Percentiles rank a stretch among this genome's conserved stretches.
Evolutionary conservation across 2,329 filamentous ascomycete species (phyloP).

Genomic region (Colletotrichum camelliae): DNA sequence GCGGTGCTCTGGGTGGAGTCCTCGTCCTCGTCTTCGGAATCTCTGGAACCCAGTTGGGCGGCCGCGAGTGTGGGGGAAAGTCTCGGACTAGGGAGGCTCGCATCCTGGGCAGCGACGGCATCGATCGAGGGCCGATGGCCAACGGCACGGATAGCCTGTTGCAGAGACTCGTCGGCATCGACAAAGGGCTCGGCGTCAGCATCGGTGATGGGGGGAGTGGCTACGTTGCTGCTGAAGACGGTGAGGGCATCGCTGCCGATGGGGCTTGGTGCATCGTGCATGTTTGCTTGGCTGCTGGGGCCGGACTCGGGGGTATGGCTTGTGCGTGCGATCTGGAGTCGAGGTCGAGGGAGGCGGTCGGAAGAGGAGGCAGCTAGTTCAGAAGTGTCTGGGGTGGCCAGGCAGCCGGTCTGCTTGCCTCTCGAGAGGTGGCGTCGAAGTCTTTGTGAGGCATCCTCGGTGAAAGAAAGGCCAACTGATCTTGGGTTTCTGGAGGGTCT

Average conservation of each 20-base stretch:
- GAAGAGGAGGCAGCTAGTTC: constrained; percentile 39
- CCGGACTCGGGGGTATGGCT: constrained; percentile 51
- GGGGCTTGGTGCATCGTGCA: constrained; percentile 45
- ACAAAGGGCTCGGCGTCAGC: constrained; percentile 69
- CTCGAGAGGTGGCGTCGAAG: constrained; percentile 42
- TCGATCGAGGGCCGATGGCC: constrained; percentile 64
- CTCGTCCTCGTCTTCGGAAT: constrained; percentile 48
- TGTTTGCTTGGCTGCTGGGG: constrained; percentile 36
- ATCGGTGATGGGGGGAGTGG: constrained; percentile 79
- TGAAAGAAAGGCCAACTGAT: constrained; percentile 22
- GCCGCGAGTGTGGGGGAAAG: constrained; percentile 90
- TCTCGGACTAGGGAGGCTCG: constrained; percentile 92
- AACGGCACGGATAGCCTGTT: constrained; percentile 50
- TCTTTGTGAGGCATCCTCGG: constrained; percentile 39
- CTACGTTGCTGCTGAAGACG: constrained; percentile 67
- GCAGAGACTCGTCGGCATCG: constrained; percentile 55
- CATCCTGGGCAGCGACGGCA: constrained; percentile 79
- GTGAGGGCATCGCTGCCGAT: constrained; percentile 62
- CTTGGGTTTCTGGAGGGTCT: constrained; percentile 4
- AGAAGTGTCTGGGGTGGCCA: constrained; percentile 65
- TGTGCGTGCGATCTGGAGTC: constrained; percentile 46
- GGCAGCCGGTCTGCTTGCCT: constrained; percentile 35
- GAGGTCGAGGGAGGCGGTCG: constrained; percentile 43
- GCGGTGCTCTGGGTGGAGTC: constrained; percentile 29
- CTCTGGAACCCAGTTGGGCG: constrained; percentile 50